Base-by-base conservation (phyloP, 345 rosid species). In the Euphorbia lathyris region DNA sequence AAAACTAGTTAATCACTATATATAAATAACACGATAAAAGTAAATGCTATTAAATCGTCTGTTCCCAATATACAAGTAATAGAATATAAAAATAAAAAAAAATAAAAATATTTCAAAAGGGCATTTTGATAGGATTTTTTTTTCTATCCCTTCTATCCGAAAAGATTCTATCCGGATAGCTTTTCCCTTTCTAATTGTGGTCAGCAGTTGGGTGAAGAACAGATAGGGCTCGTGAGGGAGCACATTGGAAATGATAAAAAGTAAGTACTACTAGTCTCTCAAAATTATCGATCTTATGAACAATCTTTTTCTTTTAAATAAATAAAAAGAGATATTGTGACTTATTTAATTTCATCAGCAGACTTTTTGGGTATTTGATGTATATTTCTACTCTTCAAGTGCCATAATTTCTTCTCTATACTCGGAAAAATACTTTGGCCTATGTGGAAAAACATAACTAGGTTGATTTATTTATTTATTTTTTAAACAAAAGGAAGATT, bases 151-250 rank as follows among this genome's bases (percentile, higher is more conserved):
- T n/a, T n/a, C n/a, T n/a, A n/a, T n/a, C n/a, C n/a, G n/a, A n/a
- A n/a, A n/a, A n/a, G n/a, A n/a, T n/a, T n/a, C n/a, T n/a, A n/a
- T n/a, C n/a, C n/a, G n/a, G n/a, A n/a, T n/a, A n/a, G n/a, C n/a
- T n/a, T n/a, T n/a, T n/a, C n/a, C n/a, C n/a, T 34, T 34, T 34
- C 38, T 34, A 34, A 34, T 34, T 34, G 38, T 2, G 42, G 83
- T 3, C 75, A 70, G 11, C 20, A 23, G 76, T 72, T 77, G 7
- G 81, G 76, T 72, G 69, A 60, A 48, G 43, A 61, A 14, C 45
- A 20, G 63, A 48, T 16, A 10, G 60, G 57, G 50, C 75, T 81
- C 79, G 77, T 72, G 81, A 32, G 51, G 50, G 50, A 48, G 71
- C 74, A 69, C 45, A 50, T 38, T 38, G 77, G n/a, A n/a, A n/a